Conservation (phyloP, 1,139 yeast species). For the Geotrichum macrosporum region DNA sequence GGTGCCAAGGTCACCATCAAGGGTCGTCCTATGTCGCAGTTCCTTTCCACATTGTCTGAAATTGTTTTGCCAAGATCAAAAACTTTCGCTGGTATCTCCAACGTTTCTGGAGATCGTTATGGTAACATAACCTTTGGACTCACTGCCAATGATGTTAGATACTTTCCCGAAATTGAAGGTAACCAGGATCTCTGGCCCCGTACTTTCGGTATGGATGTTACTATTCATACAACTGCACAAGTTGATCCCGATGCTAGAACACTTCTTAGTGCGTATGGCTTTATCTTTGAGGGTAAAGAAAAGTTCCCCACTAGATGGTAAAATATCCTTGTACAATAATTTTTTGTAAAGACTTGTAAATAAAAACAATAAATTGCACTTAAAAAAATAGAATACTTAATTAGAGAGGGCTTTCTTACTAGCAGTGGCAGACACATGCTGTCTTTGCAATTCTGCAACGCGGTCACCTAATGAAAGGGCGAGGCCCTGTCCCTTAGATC, state of each 20-base stretch:
- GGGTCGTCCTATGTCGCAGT: constrained; percentile 84
- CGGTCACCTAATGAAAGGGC: constrained; percentile 94
- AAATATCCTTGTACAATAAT: constrained; percentile 10
- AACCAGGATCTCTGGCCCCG: constrained; percentile 88
- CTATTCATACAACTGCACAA: constrained; percentile 83
- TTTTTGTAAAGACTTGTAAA: constrained; percentile 6
- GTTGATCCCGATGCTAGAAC: constrained; percentile 90
- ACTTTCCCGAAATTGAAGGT: constrained; percentile 90
- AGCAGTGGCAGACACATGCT: constrained; percentile 22
- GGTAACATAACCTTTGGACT: constrained; percentile 89
- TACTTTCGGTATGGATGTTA: constrained; percentile 80
- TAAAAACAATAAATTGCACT: constrained; percentile 9
- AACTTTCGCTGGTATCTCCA: constrained; percentile 75
- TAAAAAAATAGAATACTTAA: constrained; percentile 4
- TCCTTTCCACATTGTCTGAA: constrained; percentile 80
- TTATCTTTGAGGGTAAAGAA: constrained; percentile 64
- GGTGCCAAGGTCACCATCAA: constrained; percentile 80
- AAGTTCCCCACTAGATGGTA: constrained; percentile 38
- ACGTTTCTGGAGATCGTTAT: constrained; percentile 71
- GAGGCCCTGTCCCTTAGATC: constrained; percentile 97
- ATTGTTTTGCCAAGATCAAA: constrained; percentile 90
- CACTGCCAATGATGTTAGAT: constrained; percentile 67
- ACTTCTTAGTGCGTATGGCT: constrained; percentile 73
- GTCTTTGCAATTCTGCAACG: constrained; percentile 52
- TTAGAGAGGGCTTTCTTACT: constrained; percentile 17